phyloP scores from a whole-genome alignment of 176 grass and related monocot genomes.

The Oryza longistaminata region DNA sequence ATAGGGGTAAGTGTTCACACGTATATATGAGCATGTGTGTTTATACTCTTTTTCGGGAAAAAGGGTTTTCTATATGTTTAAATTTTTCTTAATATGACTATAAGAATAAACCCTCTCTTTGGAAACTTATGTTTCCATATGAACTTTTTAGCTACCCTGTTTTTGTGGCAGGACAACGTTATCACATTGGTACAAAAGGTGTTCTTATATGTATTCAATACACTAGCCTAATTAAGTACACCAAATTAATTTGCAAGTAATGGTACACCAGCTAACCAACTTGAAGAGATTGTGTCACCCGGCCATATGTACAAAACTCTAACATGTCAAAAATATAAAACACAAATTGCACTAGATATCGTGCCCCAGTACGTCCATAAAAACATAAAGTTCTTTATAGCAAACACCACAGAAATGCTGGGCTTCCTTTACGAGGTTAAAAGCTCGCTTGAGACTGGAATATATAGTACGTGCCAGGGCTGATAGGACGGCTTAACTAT shows the following conservation, averaged over 20 bases:
- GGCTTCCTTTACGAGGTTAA: not conserved
- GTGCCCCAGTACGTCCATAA: not conserved
- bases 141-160: not conserved
- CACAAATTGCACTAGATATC: not conserved
- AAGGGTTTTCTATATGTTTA: not conserved
- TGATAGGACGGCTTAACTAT: conserved; percentile 31
- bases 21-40: too few relatives aligned
- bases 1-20: too few relatives aligned
- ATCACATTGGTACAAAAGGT: not conserved
- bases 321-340: not conserved
- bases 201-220: not conserved
- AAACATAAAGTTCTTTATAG: not conserved
- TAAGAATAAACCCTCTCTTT: not conserved
- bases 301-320: not conserved
- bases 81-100: not conserved
- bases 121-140: not conserved
- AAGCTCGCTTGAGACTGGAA: not conserved
- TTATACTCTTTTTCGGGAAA: too few relatives aligned
- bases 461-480: not conserved
- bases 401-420: not conserved
- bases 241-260: not conserved
- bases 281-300: not conserved
- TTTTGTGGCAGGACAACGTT: not conserved
- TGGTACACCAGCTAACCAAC: not conserved
- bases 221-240: not conserved